Evolutionary conservation across 768 basidiomycete species (phyloP).

Genomic region (Pisolithus tinctorius): DNA sequence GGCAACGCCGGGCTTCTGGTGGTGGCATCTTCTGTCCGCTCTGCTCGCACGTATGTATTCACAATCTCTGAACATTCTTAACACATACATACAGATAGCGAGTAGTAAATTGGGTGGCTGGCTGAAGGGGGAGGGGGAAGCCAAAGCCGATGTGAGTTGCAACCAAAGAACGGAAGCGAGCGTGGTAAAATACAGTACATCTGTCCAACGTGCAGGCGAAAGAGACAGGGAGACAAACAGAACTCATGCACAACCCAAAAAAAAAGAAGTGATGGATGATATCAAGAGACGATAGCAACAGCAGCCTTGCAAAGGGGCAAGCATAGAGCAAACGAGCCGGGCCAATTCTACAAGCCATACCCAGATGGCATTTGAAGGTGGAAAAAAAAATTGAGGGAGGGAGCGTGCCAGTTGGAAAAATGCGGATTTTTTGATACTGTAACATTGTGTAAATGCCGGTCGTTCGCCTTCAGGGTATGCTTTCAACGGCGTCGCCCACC

Average conservation of each 20-base stretch:
- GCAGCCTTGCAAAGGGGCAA: conserved; percentile 23
- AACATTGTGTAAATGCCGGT: conserved; percentile 13
- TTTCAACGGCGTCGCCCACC: conserved; percentile 45
- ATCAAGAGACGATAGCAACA: conserved; percentile 13
- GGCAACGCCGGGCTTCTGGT: conserved; percentile 15
- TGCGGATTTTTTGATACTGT: conserved; percentile 13
- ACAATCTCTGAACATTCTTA: background rate
- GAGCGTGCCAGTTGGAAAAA: conserved; percentile 17
- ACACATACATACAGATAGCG: background rate
- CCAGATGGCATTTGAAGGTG: conserved; percentile 15
- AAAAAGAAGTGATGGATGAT: conserved; percentile 23
- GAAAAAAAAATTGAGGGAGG: conserved; percentile 11
- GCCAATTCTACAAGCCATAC: conserved; percentile 24
- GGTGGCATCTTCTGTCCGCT: background rate
- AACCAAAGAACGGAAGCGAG: conserved; percentile 5
- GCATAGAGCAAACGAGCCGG: conserved; percentile 13
- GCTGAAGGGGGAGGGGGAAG: no score
- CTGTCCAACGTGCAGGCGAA: conserved; percentile 25
- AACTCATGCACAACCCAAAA: conserved; percentile 24
- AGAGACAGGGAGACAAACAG: background rate
- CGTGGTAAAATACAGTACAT: conserved; percentile 27
- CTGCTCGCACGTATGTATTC: background rate
- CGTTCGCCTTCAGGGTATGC: conserved; percentile 44
- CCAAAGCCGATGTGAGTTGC: no score
- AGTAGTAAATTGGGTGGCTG: conserved; percentile 3